Evolutionary conservation across 108 stramenopile species (phyloP).

Genomic region (Skeletonema potamos): DNA sequence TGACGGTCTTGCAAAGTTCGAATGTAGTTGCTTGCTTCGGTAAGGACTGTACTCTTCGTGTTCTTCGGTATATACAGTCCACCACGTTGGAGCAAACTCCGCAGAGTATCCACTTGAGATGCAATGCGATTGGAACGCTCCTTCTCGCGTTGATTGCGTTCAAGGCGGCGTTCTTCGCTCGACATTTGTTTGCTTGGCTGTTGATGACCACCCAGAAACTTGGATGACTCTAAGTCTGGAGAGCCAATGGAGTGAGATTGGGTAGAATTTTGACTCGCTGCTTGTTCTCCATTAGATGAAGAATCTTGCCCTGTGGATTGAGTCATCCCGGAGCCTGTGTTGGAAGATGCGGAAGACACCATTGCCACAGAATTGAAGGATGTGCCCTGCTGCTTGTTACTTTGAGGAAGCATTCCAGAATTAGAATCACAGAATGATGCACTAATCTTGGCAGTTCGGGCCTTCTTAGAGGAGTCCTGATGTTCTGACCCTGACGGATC

Average conservation of each 20-base stretch:
- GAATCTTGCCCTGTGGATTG: slow-evolving; percentile 17
- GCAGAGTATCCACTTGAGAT: slow-evolving; percentile 37
- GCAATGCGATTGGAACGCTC: slow-evolving; percentile 43
- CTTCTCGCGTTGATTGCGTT: slow-evolving; percentile 47
- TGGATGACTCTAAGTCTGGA: neutral
- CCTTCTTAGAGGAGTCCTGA: neutral
- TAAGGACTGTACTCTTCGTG: slow-evolving; percentile 44
- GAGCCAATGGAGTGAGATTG: neutral
- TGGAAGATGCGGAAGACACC: slow-evolving; percentile 16
- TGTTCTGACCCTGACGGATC: neutral
- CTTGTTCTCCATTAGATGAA: neutral
- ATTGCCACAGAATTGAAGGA: slow-evolving; percentile 3
- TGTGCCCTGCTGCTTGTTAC: neutral
- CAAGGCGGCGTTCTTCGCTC: slow-evolving; percentile 32
- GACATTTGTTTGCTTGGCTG: slow-evolving; percentile 14
- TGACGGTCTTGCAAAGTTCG: slow-evolving; percentile 43
- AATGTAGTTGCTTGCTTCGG: slow-evolving; percentile 46
- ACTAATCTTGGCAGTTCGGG: neutral
- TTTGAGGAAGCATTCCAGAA: neutral
- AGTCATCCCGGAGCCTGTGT: neutral
- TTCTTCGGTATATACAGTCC: slow-evolving; percentile 46
- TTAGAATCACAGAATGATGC: slow-evolving; percentile 13
- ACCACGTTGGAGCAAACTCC: slow-evolving; percentile 37
- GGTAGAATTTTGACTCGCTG: neutral
- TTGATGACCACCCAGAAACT: neutral